Conservation (phyloP, 2,329 filamentous ascomycete genomes). For the Calycina herbarum region DNA sequence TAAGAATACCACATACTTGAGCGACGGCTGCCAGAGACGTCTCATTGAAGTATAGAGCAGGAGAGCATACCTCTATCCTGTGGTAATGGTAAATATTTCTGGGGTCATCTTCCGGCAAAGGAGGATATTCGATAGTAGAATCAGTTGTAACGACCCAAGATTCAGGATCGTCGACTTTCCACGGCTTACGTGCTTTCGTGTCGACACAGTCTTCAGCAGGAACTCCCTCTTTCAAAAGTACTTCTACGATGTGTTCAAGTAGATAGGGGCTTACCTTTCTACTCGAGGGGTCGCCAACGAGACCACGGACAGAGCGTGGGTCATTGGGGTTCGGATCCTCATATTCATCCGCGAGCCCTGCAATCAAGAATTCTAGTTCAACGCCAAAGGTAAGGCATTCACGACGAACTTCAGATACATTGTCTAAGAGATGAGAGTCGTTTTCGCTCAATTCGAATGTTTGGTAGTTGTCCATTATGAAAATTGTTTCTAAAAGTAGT, state of each 20-base stretch:
- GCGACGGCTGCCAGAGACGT: neutral
- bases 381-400: neutral
- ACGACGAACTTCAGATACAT: neutral
- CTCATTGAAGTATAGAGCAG: neutral
- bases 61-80: slow-evolving; percentile 3
- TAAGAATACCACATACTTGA: neutral
- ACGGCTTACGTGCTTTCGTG: neutral
- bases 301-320: neutral
- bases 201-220: neutral
- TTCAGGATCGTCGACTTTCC: no score
- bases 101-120: neutral
- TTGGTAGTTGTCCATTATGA: neutral
- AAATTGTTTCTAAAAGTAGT: neutral
- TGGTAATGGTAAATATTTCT: neutral
- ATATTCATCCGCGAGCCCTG: neutral
- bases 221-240: neutral
- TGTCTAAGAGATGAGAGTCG: neutral
- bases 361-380: slow-evolving; percentile 2
- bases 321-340: neutral
- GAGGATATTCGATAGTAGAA: neutral
- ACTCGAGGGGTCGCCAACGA: neutral
- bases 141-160: neutral
- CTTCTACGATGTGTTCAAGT: neutral
- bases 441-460: neutral
- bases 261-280: neutral